Conservation (phyloP, 352 stramenopile genomes). For the Elongisporangium senticosum region DNA sequence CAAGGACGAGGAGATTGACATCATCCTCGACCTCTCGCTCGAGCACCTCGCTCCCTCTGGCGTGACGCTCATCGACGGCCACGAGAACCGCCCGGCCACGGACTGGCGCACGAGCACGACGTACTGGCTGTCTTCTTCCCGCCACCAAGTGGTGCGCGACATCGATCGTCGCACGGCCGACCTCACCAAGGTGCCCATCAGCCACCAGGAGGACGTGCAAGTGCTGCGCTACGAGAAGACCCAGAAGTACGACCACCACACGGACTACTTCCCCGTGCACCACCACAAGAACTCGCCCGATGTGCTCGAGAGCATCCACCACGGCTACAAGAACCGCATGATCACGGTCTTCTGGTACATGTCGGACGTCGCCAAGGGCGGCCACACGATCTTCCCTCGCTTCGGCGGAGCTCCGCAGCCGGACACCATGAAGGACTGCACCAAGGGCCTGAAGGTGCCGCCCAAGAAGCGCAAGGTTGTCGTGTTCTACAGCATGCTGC, state of each 20-base stretch:
- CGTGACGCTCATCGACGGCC: conserved; percentile 54
- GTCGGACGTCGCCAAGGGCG: conserved; percentile 65
- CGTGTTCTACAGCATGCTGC: conserved; percentile 79
- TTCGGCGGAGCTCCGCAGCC: conserved; percentile 40
- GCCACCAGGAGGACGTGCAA: conserved; percentile 64
- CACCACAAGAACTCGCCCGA: conserved; percentile 31
- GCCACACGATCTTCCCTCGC: conserved; percentile 70
- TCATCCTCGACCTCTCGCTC: conserved; percentile 65
- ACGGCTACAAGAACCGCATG: conserved; percentile 80
- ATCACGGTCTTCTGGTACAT: conserved; percentile 87
- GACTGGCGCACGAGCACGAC: conserved; percentile 78
- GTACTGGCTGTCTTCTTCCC: conserved; percentile 57
- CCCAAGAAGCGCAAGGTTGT: conserved; percentile 74
- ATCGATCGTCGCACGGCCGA: conserved; percentile 65
- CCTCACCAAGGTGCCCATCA: conserved; percentile 48
- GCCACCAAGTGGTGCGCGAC: conserved; percentile 30
- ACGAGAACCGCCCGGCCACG: conserved; percentile 55
- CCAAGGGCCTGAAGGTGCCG: conserved; percentile 51
- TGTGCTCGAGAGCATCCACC: conserved; percentile 45
- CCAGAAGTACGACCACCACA: conserved; percentile 75
- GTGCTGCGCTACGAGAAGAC: conserved; percentile 65
- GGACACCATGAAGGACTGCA: conserved; percentile 46
- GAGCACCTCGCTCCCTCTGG: conserved; percentile 52
- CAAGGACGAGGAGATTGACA: conserved; percentile 67
- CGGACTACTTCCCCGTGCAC: conserved; percentile 53